Percentiles rank a stretch among this genome's conserved stretches.
phyloP scores from a whole-genome alignment of 495 filamentous ascomycete genomes.

The Alectoria sarmentosa region DNA sequence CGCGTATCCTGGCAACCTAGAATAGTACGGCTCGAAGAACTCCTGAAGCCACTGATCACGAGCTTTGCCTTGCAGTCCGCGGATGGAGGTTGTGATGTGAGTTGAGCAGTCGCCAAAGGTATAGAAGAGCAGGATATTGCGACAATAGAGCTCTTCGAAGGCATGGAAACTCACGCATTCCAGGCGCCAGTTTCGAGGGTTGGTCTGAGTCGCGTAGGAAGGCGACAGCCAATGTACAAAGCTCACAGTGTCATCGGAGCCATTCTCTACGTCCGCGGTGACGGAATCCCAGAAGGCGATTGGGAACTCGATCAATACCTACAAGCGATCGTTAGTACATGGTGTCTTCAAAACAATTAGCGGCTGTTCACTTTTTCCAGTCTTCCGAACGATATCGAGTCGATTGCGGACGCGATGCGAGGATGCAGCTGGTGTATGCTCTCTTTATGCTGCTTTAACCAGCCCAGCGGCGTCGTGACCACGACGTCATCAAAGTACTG shows the following conservation, averaged over 20 bases:
- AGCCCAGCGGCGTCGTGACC: conserved; percentile 78
- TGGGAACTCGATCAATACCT: conserved; percentile 82
- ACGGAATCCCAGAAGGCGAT: conserved; percentile 53
- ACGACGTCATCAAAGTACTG: conserved; percentile 77
- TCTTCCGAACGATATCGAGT: conserved; percentile 73
- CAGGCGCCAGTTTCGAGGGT: conserved; percentile 66
- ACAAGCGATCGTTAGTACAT: too few relatives aligned
- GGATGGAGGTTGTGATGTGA: conserved; percentile 43
- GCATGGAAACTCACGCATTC: conserved; percentile 69
- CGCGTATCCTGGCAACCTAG: conserved; percentile 61
- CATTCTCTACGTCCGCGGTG: conserved; percentile 8
- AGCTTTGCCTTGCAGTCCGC: conserved; percentile 28
- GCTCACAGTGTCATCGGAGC: conserved; percentile 17
- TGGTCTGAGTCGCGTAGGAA: conserved; percentile 47
- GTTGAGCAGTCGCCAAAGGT: conserved; percentile 58
- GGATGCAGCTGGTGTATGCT: conserved; percentile 67
- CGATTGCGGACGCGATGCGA: conserved; percentile 63
- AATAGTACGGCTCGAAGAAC: conserved; percentile 71
- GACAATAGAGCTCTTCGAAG: conserved; percentile 50
- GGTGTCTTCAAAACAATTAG: too few relatives aligned
- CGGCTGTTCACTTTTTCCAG: conserved; percentile 93
- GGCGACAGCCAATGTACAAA: conserved; percentile 71
- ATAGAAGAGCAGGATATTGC: conserved; percentile 92
- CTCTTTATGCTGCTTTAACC: conserved; percentile 78
- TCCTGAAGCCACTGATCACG: conserved; percentile 43